These are phyloP conservation scores for Euryodendron excelsum DNA, from an alignment of 148 eudicot genomes.

Conservation along the genomic window DNA sequence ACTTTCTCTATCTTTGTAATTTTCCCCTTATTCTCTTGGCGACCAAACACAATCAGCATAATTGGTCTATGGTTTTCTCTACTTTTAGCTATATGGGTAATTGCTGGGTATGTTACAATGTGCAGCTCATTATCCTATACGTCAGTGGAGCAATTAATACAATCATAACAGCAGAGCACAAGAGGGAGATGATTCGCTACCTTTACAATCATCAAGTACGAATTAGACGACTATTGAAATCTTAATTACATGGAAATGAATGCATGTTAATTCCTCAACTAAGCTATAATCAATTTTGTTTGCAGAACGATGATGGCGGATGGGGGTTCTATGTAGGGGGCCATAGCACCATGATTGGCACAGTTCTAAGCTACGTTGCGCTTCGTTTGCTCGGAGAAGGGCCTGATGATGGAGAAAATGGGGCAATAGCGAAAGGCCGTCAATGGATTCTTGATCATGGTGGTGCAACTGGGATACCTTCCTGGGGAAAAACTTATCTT, in stretches of 20 bases:
- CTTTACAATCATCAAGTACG: conserved; percentile 18
- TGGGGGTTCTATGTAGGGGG: conserved; percentile 18
- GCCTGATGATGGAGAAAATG: not conserved
- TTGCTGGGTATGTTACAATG: not conserved
- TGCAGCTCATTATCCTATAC: conserved; percentile 14
- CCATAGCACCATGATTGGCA: conserved; percentile 23
- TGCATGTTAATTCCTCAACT: no score
- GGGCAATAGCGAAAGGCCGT: not conserved
- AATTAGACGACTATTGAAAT: not conserved
- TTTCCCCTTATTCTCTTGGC: not conserved
- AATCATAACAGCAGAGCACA: conserved; percentile 1
- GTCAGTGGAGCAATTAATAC: conserved; percentile 6
- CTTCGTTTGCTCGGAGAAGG: conserved; percentile 20
- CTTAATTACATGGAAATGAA: no score
- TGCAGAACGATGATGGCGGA: conserved; percentile 23
- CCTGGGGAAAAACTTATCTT: conserved; percentile 15
- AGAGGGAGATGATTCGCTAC: conserved; percentile 20
- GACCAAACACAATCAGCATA: not conserved
- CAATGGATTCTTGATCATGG: conserved; percentile 24
- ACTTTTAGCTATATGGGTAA: not conserved
- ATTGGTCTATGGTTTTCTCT: not conserved
- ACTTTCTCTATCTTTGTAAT: no score
- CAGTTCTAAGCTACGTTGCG: conserved; percentile 1
- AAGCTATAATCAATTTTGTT: no score
- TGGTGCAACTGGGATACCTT: conserved; percentile 11